A percentile compares a stretch with the other conserved stretches of the same genome.
Conservation (phyloP, 1,284 basidiomycete genomes). For the Heliocybe sulcata region DNA sequence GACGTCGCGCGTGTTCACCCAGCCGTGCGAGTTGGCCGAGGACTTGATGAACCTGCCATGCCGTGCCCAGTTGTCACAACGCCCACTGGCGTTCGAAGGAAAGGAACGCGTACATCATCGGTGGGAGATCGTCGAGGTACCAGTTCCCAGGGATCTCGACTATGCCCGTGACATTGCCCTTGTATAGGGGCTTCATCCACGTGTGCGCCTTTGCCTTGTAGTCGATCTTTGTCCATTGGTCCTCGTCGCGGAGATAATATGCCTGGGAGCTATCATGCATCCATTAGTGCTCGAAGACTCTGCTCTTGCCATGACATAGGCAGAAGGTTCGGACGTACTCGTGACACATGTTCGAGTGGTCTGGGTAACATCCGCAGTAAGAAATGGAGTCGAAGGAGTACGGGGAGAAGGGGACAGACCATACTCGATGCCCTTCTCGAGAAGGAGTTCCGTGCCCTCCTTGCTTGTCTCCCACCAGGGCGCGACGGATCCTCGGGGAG, state of each 20-base stretch:
- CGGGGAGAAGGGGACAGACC: slow-evolving; percentile 28
- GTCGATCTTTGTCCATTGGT: slow-evolving; percentile 72
- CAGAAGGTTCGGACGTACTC: slow-evolving; percentile 36
- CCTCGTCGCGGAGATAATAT: slow-evolving; percentile 66
- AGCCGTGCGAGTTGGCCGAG: slow-evolving; percentile 61
- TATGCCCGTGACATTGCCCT: slow-evolving; percentile 59
- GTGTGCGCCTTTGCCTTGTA: slow-evolving; percentile 50
- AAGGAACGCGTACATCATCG: slow-evolving; percentile 47
- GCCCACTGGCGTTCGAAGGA: neutral
- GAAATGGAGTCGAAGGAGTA: neutral
- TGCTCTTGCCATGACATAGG: neutral
- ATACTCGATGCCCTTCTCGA: slow-evolving; percentile 73
- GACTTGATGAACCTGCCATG: slow-evolving; percentile 55
- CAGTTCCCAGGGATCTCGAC: slow-evolving; percentile 75
- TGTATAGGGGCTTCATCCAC: slow-evolving; percentile 73
- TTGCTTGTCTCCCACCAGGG: slow-evolving; percentile 79
- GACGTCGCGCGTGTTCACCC: slow-evolving; percentile 63
- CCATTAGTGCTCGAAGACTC: slow-evolving; percentile 6
- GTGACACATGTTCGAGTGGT: slow-evolving; percentile 63
- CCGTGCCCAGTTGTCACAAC: neutral
- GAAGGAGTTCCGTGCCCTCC: slow-evolving; percentile 60
- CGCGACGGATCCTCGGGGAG: slow-evolving; percentile 63
- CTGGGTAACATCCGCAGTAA: slow-evolving; percentile 21
- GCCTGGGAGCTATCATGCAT: slow-evolving; percentile 46
- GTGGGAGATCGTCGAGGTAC: slow-evolving; percentile 66